Evolutionary conservation across 495 filamentous ascomycete genomes (phyloP).

Genomic region (Penicillium fimorum): DNA sequence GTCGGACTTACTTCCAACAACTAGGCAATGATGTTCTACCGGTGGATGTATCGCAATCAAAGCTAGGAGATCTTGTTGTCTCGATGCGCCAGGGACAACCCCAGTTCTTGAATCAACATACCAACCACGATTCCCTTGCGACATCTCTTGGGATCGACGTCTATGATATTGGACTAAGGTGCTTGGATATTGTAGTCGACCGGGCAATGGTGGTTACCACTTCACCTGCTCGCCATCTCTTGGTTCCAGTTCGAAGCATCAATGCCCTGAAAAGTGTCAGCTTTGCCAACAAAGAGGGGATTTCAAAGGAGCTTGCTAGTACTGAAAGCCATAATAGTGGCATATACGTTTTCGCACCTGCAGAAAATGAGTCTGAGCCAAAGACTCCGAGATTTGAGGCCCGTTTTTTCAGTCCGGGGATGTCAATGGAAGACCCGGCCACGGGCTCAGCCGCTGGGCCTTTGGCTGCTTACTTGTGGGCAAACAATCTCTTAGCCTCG

Average conservation of each 20-base stretch:
- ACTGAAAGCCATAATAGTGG: slow-evolving; percentile 14
- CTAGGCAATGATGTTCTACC: slow-evolving; percentile 13
- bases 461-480: slow-evolving; percentile 8
- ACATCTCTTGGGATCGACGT: slow-evolving; percentile 3
- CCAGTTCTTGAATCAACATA: slow-evolving; percentile 13
- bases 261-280: slow-evolving; percentile 4
- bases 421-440: slow-evolving; percentile 18
- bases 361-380: not conserved
- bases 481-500: not conserved
- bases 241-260: slow-evolving; percentile 13
- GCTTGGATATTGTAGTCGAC: not conserved
- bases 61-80: not conserved
- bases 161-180: slow-evolving; percentile 6
- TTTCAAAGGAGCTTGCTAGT: slow-evolving; percentile 9
- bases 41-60: slow-evolving; percentile 5
- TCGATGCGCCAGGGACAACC: slow-evolving; percentile 12
- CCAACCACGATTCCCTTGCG: slow-evolving; percentile 8
- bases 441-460: slow-evolving; percentile 5
- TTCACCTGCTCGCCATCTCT: slow-evolving; percentile 19
- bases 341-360: slow-evolving; percentile 13
- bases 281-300: slow-evolving; percentile 3
- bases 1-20: slow-evolving; percentile 9
- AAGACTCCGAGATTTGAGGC: slow-evolving; percentile 6
- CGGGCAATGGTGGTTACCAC: slow-evolving; percentile 15
- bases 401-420: slow-evolving; percentile 19